Conservation (phyloP, 805 yeast genomes). For the Suhomyces xylopsoci region DNA sequence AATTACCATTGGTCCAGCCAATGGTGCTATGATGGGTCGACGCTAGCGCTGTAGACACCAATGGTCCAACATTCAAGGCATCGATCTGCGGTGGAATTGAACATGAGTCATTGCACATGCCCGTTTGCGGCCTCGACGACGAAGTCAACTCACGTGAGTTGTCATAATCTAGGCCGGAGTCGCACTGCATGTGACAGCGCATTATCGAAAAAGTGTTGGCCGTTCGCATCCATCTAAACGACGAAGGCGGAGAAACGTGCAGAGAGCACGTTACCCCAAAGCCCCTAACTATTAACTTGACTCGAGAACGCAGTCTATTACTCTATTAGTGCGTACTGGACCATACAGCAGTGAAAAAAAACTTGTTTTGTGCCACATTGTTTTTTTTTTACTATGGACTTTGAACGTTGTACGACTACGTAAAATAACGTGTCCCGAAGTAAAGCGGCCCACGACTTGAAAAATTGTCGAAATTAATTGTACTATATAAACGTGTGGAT, state of each 20-base stretch:
- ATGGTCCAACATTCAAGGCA: not conserved
- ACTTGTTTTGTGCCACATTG: not conserved
- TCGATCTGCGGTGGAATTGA: not conserved
- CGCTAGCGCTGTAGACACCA: not conserved
- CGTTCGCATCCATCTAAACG: not conserved
- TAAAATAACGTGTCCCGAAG: not conserved
- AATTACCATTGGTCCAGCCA: not conserved
- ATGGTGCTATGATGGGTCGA: not conserved
- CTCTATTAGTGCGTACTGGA: not conserved
- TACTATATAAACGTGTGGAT: conserved; percentile 3
- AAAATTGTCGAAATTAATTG: not conserved
- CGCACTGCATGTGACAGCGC: not conserved
- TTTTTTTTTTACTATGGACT: not conserved
- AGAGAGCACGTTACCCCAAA: not conserved
- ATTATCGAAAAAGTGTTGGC: not conserved
- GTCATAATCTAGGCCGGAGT: not conserved
- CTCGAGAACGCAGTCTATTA: not conserved
- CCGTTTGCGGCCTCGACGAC: not conserved
- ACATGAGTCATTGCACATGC: conserved; percentile 1
- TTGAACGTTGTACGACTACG: conserved; percentile 1
- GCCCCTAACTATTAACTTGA: not conserved
- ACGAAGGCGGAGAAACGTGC: not conserved
- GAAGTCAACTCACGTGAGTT: conserved; percentile 1
- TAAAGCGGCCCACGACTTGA: conserved; percentile 1
- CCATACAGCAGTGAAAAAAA: not conserved